These are phyloP conservation scores for Aspergillus steynii DNA, from an alignment of 495 filamentous ascomycete species.

Conservation along the genomic window DNA sequence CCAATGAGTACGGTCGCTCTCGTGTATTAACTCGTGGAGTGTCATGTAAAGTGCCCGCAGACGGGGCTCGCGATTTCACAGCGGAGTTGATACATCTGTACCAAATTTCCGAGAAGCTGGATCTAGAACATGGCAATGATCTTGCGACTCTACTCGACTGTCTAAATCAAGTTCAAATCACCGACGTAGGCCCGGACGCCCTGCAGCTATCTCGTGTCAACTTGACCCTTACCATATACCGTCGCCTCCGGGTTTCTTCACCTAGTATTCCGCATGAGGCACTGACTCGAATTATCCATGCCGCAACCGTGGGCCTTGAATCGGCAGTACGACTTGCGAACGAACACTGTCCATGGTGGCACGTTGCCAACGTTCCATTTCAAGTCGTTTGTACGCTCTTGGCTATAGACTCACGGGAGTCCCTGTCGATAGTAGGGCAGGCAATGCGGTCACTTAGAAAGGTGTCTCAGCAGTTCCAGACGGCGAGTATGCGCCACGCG, in stretches of 20 bases:
- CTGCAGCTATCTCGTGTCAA: slow-evolving; percentile 6
- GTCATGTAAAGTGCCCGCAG: slow-evolving; percentile 1
- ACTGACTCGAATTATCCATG: slow-evolving; percentile 27
- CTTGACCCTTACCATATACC: slow-evolving; percentile 18
- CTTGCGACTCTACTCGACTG: slow-evolving; percentile 7
- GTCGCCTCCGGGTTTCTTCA: slow-evolving; percentile 14
- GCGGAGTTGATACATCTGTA: slow-evolving; percentile 11
- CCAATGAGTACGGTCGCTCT: slow-evolving; percentile 21
- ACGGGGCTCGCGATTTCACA: slow-evolving; percentile 7
- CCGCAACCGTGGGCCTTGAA: slow-evolving; percentile 27
- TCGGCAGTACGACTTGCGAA: slow-evolving; percentile 34
- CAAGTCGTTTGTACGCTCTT: slow-evolving; percentile 52
- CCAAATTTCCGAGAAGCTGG: slow-evolving; percentile 20
- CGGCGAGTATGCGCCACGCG: background rate
- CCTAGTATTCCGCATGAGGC: slow-evolving; percentile 12
- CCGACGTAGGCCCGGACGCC: slow-evolving; percentile 3
- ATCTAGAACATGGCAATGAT: slow-evolving; percentile 11
- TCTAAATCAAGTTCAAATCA: slow-evolving; percentile 7
- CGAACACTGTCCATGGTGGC: slow-evolving; percentile 49
- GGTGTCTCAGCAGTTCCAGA: slow-evolving; percentile 21
- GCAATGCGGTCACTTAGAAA: slow-evolving; percentile 48
- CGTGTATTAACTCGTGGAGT: slow-evolving; percentile 11
- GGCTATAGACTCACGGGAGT: slow-evolving; percentile 46
- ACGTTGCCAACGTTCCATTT: slow-evolving; percentile 51
- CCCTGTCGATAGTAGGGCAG: slow-evolving; percentile 39